Percentiles rank a stretch among this genome's conserved stretches.
Evolutionary conservation across 1,139 yeast species (phyloP).

Genomic region (Nadsonia commutata): DNA sequence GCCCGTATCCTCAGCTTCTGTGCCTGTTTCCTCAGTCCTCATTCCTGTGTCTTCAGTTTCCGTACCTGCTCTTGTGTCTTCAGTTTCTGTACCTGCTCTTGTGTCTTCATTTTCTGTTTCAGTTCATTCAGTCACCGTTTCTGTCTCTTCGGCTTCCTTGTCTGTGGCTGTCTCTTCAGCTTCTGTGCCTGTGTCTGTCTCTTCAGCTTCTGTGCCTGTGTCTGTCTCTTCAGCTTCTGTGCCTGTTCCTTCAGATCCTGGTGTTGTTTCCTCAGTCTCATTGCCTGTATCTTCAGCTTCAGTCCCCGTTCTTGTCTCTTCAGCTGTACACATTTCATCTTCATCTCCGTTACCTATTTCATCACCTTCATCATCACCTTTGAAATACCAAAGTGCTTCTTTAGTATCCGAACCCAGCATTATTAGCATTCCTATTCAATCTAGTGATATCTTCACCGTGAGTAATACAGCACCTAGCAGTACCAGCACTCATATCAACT

Average conservation of each 20-base stretch:
- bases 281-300: neutral
- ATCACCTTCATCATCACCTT: no score
- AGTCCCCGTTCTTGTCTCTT: neutral
- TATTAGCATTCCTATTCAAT: neutral
- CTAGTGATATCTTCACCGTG: neutral
- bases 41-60: neutral
- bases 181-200: neutral
- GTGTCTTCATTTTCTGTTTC: neutral
- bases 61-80: neutral
- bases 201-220: neutral
- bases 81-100: neutral
- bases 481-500: no score
- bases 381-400: no score
- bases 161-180: neutral
- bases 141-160: neutral
- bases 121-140: neutral
- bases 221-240: neutral
- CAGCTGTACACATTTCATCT: neutral
- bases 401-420: neutral
- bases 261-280: neutral
- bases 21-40: neutral
- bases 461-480: neutral
- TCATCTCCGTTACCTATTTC: no score
- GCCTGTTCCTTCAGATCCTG: neutral
- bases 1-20: neutral